These are phyloP conservation scores for Arachnopeziza araneosa DNA, from an alignment of 2,329 filamentous ascomycete genomes.

Conservation along the genomic window DNA sequence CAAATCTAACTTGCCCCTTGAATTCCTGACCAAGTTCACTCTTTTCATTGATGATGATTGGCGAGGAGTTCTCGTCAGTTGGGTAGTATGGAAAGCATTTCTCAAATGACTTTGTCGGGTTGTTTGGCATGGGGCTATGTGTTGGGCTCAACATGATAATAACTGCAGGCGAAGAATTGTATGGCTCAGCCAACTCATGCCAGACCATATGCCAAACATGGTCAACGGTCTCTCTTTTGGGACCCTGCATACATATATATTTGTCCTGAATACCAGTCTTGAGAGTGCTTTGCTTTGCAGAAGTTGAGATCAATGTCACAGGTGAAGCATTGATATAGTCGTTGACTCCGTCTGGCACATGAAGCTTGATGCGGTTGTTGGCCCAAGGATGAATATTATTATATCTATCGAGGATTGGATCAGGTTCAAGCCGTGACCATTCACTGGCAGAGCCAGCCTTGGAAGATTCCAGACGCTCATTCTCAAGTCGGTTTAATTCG, in stretches of 20 bases:
- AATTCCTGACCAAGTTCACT: conserved; percentile 63
- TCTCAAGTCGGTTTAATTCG: conserved; percentile 55
- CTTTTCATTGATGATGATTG: conserved; percentile 52
- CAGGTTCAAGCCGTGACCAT: conserved; percentile 54
- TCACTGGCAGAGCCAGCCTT: conserved; percentile 33
- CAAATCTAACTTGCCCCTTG: conserved; percentile 61
- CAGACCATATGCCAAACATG: conserved; percentile 97
- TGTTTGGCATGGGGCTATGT: conserved; percentile 41
- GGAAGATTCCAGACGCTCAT: conserved; percentile 27
- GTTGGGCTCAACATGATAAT: conserved; percentile 95
- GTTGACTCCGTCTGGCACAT: conserved; percentile 65
- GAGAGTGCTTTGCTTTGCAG: conserved; percentile 21
- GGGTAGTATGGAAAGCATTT: conserved; percentile 93
- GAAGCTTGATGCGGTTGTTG: conserved; percentile 75
- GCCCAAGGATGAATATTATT: conserved; percentile 85
- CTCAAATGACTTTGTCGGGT: conserved; percentile 50
- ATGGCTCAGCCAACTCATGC: conserved; percentile 50
- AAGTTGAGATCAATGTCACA: conserved; percentile 39
- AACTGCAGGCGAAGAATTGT: conserved; percentile 63
- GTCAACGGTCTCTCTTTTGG: conserved; percentile 66
- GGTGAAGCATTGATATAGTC: conserved; percentile 83
- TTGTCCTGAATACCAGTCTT: conserved; percentile 33
- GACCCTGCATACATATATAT: conserved; percentile 94
- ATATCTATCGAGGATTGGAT: conserved; percentile 72
- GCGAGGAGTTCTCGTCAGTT: conserved; percentile 44